Conservation (phyloP, 345 rosid genomes). For the Salix koriyanagi region DNA sequence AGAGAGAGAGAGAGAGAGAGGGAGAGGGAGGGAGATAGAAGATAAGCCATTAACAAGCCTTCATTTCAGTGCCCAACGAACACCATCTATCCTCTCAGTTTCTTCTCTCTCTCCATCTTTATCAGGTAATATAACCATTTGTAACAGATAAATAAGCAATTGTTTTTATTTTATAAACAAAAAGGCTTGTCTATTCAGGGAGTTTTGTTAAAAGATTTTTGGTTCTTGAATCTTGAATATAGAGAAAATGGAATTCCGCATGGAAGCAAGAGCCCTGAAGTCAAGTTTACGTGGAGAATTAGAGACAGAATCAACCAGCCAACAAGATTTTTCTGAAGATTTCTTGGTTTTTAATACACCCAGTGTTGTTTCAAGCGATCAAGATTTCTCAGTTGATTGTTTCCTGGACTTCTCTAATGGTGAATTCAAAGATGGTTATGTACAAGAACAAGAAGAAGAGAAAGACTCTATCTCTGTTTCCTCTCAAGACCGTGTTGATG, state of each 20-base stretch:
- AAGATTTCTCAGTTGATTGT: constrained; percentile 67
- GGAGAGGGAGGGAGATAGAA: not conserved
- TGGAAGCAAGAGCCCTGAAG: constrained; percentile 60
- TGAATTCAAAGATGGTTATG: constrained; percentile 23
- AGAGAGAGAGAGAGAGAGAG: not conserved
- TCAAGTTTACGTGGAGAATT: constrained; percentile 49
- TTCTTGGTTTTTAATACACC: constrained; percentile 8
- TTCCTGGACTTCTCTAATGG: constrained; percentile 58
- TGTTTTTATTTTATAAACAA: not conserved
- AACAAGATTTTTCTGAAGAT: constrained; percentile 38
- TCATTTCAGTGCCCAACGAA: constrained; percentile 34
- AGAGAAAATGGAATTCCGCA: constrained; percentile 39
- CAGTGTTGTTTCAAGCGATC: constrained; percentile 34
- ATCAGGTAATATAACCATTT: constrained; percentile 20
- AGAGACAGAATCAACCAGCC: constrained; percentile 17
- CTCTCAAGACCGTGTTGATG: constrained; percentile 33
- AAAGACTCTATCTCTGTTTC: constrained; percentile 40
- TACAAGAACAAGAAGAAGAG: constrained; percentile 21
- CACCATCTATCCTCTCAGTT: constrained; percentile 7
- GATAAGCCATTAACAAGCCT: constrained; percentile 41
- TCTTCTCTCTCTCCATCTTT: not conserved
- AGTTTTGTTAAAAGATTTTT: not conserved
- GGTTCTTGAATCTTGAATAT: not conserved
- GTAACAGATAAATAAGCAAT: not conserved
- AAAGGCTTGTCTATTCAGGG: not conserved